Evolutionary conservation across 169 alveolate genomes (phyloP), one percentile per base, ranked within the genome.

Genomic region (Eimeria necatrix): DNA sequence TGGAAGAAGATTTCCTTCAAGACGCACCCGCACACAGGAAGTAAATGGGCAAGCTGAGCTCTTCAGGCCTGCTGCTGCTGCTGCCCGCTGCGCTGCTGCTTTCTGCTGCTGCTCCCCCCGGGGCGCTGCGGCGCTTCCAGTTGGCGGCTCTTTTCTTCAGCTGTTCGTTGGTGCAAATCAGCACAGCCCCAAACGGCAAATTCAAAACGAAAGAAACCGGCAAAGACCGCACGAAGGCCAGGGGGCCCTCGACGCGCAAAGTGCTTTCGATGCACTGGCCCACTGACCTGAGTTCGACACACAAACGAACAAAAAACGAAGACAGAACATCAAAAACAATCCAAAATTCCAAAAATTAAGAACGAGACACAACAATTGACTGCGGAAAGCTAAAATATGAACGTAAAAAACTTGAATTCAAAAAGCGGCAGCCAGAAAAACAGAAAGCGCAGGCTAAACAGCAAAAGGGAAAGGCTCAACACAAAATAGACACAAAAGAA

Each of bases 171-270:
- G 98, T 96, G 68, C 98, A 94, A 53, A 99, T 99, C 86, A 99
- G 97, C 51, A 98, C 83, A 16, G 99, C 99, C 22, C 99, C 98
- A 92, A 97, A 98, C 10, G 99, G 99, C 4, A 98, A 96, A 89
- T 99, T 98, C 99, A 99, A 98, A 32, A 98, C 94, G 80, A 98
- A 85, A 60, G 99, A 98, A 24, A 99, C 97, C 32, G 99, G 99
- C 24, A 98, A 96, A 64, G 99, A 97, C 85, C 99, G 94, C 95
- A 96, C 98, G 26, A 99, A 97, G 24, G 99, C 97, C 52, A 74
- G 53, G 46, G 97, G 74, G 26, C 99, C 99, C 95, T 99, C 99
- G 49, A 96, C 95, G 88, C 93, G 96, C 5, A 98, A 49, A 14
- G 98, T 68, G 24, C 96, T 71, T 74, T 53, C 85, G 0, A 98